Conservation (phyloP, 768 basidiomycete genomes). For the Mycena vitilis region DNA sequence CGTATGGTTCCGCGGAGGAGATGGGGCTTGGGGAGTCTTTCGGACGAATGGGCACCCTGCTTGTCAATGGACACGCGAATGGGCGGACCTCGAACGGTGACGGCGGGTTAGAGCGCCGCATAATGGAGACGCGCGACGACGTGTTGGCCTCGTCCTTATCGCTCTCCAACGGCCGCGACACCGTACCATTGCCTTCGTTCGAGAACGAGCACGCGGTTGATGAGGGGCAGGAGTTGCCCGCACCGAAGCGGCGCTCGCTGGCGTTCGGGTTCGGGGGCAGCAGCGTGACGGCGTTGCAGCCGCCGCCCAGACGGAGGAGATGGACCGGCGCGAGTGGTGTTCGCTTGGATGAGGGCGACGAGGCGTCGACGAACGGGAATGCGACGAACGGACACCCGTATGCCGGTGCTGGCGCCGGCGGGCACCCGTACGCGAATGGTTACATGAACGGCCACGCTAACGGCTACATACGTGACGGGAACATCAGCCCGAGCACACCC, state of each 20-base stretch:
- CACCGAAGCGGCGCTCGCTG: conserved; percentile 22
- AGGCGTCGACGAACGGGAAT: not conserved
- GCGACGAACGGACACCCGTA: not conserved
- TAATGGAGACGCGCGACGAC: not conserved
- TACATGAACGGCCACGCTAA: not conserved
- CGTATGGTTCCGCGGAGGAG: conserved; percentile 24
- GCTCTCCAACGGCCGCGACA: not conserved
- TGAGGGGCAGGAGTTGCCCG: not conserved
- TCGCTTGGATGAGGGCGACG: not conserved
- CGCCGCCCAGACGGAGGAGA: conserved; percentile 56
- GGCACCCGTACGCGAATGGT: not conserved
- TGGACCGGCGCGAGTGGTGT: conserved; percentile 44
- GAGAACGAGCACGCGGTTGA: not conserved
- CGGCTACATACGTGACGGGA: not conserved
- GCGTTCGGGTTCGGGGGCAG: not conserved
- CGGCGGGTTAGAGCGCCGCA: not conserved
- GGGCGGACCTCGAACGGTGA: not conserved
- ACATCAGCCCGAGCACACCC: conserved; percentile 33
- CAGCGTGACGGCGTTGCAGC: conserved; percentile 53
- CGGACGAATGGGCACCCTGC: conserved; percentile 62
- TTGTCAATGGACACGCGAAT: conserved; percentile 38
- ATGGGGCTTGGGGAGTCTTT: conserved; percentile 43
- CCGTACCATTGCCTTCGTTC: no score
- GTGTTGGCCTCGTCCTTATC: no score
- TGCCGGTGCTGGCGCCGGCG: no score